Conservation (phyloP, 176 grass and related monocot species). For the Eragrostis curvula region DNA sequence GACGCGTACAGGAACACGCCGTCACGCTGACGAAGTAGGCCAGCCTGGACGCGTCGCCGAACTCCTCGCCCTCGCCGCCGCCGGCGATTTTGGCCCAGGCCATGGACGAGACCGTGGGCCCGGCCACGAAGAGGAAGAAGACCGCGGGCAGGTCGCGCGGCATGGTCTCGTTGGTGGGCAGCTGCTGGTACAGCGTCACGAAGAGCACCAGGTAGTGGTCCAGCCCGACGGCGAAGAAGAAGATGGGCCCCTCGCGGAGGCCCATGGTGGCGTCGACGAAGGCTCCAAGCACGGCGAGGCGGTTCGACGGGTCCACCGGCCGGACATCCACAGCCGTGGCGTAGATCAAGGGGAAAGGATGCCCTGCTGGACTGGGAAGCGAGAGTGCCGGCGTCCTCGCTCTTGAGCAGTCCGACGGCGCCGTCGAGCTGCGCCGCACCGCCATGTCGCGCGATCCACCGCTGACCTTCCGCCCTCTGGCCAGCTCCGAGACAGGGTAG, state of each 20-base stretch:
- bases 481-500: no score
- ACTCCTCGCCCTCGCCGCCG: no score
- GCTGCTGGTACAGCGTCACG: slow-evolving; percentile 82
- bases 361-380: no score
- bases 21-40: no score
- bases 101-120: slow-evolving; percentile 60
- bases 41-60: no score
- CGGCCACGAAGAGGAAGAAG: slow-evolving; percentile 79
- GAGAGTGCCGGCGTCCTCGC: no score
- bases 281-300: slow-evolving; percentile 57
- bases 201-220: slow-evolving; percentile 76
- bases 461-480: no score
- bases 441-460: no score
- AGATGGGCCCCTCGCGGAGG: slow-evolving; percentile 62
- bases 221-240: slow-evolving; percentile 74
- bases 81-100: slow-evolving; percentile 68
- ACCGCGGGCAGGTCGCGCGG: slow-evolving; percentile 76
- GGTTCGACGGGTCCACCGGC: slow-evolving; percentile 73
- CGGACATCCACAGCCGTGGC: slow-evolving; percentile 87
- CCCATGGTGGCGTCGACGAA: no score
- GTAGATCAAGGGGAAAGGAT: slow-evolving; percentile 64
- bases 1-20: no score
- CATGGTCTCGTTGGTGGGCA: slow-evolving; percentile 72
- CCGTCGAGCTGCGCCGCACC: no score
- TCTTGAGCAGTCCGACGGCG: slow-evolving; percentile 42